phyloP scores from a whole-genome alignment of 2,329 filamentous ascomycete genomes.

The Tolypocladium endophyticum region DNA sequence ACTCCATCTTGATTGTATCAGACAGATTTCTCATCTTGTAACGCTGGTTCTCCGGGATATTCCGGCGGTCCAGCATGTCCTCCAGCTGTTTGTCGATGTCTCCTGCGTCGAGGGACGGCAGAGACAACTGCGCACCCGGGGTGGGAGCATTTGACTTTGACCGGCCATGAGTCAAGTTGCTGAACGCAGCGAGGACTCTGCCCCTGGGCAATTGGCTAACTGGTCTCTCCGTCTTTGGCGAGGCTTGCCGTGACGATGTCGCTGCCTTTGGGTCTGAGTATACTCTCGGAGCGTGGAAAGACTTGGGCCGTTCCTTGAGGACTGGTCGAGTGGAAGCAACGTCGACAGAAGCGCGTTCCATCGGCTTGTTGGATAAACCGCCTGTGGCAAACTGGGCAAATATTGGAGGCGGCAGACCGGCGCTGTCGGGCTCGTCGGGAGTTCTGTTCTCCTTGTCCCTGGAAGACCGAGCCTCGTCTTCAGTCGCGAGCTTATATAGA shows the following conservation, averaged over 20 bases:
- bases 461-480: constrained; percentile 37
- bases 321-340: constrained; percentile 1
- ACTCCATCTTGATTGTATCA: constrained; percentile 86
- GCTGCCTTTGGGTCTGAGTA: constrained; percentile 9
- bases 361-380: constrained; percentile 2
- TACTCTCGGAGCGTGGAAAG: constrained; percentile 29
- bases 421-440: constrained; percentile 28
- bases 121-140: constrained; percentile 28
- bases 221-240: constrained; percentile 12
- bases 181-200: constrained; percentile 27
- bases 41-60: constrained; percentile 87
- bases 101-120: constrained; percentile 39
- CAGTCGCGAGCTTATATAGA: constrained; percentile 41
- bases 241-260: constrained; percentile 15
- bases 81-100: constrained; percentile 49
- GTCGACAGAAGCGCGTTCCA: constrained; percentile 1
- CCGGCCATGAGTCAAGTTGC: constrained; percentile 25
- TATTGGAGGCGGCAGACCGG: constrained; percentile 51
- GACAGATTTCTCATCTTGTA: constrained; percentile 90
- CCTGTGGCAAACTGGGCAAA: constrained; percentile 60
- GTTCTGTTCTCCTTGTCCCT: constrained; percentile 78
- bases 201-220: constrained; percentile 29
- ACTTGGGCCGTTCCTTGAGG: constrained; percentile 37
- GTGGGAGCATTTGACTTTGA: constrained; percentile 22
- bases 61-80: constrained; percentile 67